These are phyloP conservation scores for Ogataea paraovalis DNA, from an alignment of 805 yeast species.

Conservation along the genomic window DNA sequence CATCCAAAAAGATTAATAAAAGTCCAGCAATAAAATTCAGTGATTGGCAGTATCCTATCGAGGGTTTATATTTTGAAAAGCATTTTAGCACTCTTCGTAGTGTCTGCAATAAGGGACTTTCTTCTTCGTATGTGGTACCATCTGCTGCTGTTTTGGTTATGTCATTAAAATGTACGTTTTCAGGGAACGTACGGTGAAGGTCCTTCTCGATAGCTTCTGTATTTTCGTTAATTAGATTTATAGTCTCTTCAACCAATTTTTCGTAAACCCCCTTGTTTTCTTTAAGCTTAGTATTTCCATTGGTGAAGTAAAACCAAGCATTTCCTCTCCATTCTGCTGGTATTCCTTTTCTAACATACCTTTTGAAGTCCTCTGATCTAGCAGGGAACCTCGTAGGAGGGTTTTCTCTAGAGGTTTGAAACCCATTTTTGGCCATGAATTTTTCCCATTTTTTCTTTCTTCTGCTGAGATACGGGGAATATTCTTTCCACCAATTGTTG, in stretches of 20 bases:
- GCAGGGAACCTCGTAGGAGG: conserved; percentile 71
- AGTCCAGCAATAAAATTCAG: conserved; percentile 90
- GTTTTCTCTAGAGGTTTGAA: conserved; percentile 40
- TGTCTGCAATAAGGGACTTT: conserved; percentile 63
- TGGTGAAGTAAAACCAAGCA: conserved; percentile 95
- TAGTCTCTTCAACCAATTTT: conserved; percentile 56
- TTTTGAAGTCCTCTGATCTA: conserved; percentile 68
- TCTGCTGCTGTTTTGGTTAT: conserved; percentile 13
- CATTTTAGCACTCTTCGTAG: conserved; percentile 78
- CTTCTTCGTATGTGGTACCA: conserved; percentile 33
- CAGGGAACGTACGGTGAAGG: conserved; percentile 91
- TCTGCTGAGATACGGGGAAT: conserved; percentile 56
- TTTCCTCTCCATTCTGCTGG: conserved; percentile 97
- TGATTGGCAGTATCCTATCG: conserved; percentile 94
- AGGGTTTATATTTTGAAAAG: conserved; percentile 81
- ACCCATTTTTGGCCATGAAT: conserved; percentile 65
- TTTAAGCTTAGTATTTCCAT: conserved; percentile 60
- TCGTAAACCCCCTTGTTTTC: conserved; percentile 74
- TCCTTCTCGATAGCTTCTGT: conserved; percentile 94
- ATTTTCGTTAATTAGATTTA: conserved; percentile 57
- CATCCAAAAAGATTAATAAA: conserved; percentile 77
- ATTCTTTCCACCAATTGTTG: conserved; percentile 71
- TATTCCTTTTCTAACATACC: conserved; percentile 84
- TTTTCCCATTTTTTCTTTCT: conserved; percentile 75
- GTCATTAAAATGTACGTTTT: conserved; percentile 73